Conservation (phyloP, 2,329 filamentous ascomycete species). For the Neonectria faginata region DNA sequence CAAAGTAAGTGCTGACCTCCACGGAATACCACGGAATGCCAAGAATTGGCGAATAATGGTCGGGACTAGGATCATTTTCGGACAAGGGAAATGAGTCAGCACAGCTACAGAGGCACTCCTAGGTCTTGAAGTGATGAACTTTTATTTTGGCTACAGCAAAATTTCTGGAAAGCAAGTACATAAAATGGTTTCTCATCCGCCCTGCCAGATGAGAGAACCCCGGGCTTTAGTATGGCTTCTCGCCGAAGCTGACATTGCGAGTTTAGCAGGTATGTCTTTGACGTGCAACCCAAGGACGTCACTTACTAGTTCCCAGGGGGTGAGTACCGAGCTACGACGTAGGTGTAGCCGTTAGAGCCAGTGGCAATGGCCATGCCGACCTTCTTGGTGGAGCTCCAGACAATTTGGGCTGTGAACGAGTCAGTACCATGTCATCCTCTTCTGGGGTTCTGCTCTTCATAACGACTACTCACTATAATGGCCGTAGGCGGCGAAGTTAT, state of each 20-base stretch:
- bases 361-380: conserved; percentile 41
- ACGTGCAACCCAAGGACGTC: not conserved
- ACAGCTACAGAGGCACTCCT: too few relatives aligned
- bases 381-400: conserved; percentile 44
- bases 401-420: conserved; percentile 32
- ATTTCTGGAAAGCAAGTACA: too few relatives aligned
- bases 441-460: not conserved
- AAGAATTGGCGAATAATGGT: too few relatives aligned
- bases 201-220: too few relatives aligned
- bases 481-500: conserved; percentile 39
- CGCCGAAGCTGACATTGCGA: conserved; percentile 32
- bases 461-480: conserved; percentile 40
- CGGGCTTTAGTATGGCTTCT: conserved; percentile 36
- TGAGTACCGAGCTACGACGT: conserved; percentile 43
- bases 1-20: too few relatives aligned
- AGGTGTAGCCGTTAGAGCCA: conserved; percentile 31
- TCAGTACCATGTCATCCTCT: not conserved
- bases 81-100: too few relatives aligned
- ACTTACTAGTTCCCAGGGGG: conserved; percentile 44
- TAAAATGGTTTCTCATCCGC: too few relatives aligned
- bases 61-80: too few relatives aligned
- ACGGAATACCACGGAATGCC: too few relatives aligned
- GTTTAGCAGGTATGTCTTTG: conserved; percentile 26
- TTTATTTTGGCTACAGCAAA: too few relatives aligned
- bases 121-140: too few relatives aligned